Evolutionary conservation across 768 basidiomycete species (phyloP).

Genomic region (Gloeopeniophorella convolvens): DNA sequence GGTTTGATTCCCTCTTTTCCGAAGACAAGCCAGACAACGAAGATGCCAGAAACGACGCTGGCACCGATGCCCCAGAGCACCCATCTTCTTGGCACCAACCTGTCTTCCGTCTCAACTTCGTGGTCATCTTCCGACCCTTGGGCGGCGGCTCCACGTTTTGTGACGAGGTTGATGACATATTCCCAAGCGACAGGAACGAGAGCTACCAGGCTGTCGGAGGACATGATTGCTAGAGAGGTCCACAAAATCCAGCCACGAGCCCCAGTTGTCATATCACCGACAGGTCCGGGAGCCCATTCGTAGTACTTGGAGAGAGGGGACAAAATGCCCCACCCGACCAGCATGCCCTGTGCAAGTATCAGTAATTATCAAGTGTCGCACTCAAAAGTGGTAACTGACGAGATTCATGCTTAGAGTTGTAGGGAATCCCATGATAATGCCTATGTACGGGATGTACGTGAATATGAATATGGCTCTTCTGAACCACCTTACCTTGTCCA

Average conservation of each 20-base stretch:
- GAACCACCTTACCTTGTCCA: slow-evolving; percentile 61
- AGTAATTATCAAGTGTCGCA: slow-evolving; percentile 4
- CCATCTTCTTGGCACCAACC: slow-evolving; percentile 79
- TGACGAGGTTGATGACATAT: slow-evolving; percentile 34
- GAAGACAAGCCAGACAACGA: slow-evolving; percentile 84
- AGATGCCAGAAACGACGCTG: slow-evolving; percentile 63
- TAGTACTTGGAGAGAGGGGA: slow-evolving; percentile 75
- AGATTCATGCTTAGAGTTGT: slow-evolving; percentile 92
- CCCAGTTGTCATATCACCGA: slow-evolving; percentile 79
- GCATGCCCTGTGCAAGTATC: slow-evolving; percentile 62
- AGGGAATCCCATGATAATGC: slow-evolving; percentile 97
- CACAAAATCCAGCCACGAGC: slow-evolving; percentile 98
- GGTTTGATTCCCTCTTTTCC: slow-evolving; percentile 88
- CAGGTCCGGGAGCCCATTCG: slow-evolving; percentile 93
- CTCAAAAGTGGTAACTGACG: slow-evolving; percentile 35
- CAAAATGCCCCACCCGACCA: slow-evolving; percentile 94
- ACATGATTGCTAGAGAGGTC: slow-evolving; percentile 94
- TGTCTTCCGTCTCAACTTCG: slow-evolving; percentile 70
- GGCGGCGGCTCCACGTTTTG: slow-evolving; percentile 13
- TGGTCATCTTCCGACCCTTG: slow-evolving; percentile 37
- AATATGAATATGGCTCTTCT: not conserved
- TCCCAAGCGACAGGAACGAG: slow-evolving; percentile 69
- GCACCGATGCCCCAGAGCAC: slow-evolving; percentile 58
- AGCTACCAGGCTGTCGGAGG: slow-evolving; percentile 82
- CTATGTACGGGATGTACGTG: slow-evolving; percentile 30